Conservation (phyloP, 257 asterid genomes). For the Coffea canephora region DNA sequence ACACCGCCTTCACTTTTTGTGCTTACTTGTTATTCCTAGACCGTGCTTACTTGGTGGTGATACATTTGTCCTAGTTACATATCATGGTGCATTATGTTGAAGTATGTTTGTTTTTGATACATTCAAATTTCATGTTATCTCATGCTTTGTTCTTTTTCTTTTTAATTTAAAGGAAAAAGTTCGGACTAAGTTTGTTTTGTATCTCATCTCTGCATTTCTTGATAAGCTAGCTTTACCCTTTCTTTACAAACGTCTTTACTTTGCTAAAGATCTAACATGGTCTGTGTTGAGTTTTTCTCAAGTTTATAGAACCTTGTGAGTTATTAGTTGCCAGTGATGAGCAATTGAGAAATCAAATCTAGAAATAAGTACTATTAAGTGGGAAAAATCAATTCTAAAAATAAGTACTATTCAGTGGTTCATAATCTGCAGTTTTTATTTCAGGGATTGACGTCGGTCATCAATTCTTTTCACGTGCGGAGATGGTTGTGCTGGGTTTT, state of each 20-base stretch:
- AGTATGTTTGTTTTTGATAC: background rate
- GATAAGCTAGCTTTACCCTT: background rate
- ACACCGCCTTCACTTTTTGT: background rate
- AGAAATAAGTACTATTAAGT: background rate
- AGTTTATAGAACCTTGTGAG: background rate
- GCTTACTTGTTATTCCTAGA: background rate
- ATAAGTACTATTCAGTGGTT: background rate
- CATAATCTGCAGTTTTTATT: constrained; percentile 21
- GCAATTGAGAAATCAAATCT: background rate
- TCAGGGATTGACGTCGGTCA: constrained; percentile 91
- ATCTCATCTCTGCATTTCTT: background rate
- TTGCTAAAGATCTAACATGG: background rate
- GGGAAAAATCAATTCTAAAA: background rate
- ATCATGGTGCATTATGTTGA: background rate
- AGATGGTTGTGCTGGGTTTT: constrained; percentile 84
- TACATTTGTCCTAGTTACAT: background rate
- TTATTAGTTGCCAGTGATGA: background rate
- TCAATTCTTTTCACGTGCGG: constrained; percentile 84
- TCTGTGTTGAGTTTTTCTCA: background rate
- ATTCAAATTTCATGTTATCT: background rate
- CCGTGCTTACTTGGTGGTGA: background rate
- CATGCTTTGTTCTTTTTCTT: background rate
- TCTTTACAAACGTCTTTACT: background rate
- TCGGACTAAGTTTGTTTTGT: background rate
- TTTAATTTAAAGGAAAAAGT: background rate